Conservation (phyloP, 2,329 filamentous ascomycete species). For the Aspergillus fumigatus region DNA sequence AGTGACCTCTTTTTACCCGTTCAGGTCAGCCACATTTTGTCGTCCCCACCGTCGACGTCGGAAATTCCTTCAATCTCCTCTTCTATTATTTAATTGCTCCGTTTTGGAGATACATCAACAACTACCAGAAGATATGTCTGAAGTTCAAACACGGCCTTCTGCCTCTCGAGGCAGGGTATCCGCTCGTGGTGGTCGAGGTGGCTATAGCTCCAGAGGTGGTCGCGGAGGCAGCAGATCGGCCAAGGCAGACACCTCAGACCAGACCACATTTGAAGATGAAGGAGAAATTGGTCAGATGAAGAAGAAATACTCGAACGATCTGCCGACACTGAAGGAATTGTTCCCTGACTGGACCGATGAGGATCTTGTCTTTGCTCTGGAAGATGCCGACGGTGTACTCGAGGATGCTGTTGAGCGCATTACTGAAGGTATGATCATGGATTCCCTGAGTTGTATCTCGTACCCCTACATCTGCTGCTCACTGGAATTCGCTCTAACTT, state of each 20-base stretch:
- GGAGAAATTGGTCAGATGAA: conserved; percentile 89
- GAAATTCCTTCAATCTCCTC: conserved; percentile 23
- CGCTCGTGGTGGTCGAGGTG: conserved; percentile 77
- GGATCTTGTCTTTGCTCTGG: conserved; percentile 86
- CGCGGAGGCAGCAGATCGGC: conserved; percentile 63
- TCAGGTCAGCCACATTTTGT: conserved; percentile 28
- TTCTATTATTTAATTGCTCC: conserved; percentile 24
- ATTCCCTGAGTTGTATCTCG: background rate
- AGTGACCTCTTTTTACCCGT: conserved; percentile 20
- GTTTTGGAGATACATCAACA: conserved; percentile 24
- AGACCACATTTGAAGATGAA: conserved; percentile 68
- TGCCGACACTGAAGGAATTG: conserved; percentile 81
- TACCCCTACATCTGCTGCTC: background rate
- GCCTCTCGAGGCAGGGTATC: conserved; percentile 86
- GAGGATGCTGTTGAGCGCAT: conserved; percentile 49
- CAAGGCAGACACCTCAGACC: conserved; percentile 70
- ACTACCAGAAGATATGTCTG: conserved; percentile 70
- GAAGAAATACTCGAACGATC: conserved; percentile 77
- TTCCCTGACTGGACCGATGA: conserved; percentile 95
- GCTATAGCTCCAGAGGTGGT: conserved; percentile 64
- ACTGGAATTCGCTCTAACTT: conserved; percentile 7
- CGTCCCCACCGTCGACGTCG: conserved; percentile 24
- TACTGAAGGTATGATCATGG: conserved; percentile 39
- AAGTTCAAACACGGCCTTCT: conserved; percentile 79
- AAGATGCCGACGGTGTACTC: conserved; percentile 60